These are phyloP conservation scores for Aureobasidium namibiae DNA, from an alignment of 2,329 filamentous ascomycete genomes.

Conservation along the genomic window DNA sequence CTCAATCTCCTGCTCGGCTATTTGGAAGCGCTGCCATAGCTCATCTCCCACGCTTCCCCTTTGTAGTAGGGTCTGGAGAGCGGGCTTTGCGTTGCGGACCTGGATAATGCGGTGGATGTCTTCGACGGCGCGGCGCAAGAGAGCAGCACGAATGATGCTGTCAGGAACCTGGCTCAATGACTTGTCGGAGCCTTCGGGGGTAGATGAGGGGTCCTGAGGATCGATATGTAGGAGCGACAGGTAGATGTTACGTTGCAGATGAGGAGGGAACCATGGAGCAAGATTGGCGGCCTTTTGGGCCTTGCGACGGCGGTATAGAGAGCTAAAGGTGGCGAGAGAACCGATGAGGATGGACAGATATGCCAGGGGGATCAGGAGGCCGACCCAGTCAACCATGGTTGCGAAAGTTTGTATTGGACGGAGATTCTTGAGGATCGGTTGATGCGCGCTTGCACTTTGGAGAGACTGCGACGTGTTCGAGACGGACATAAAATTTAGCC, in stretches of 20 bases:
- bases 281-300: constrained; percentile 70
- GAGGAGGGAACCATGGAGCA: constrained; percentile 87
- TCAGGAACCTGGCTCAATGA: constrained; percentile 61
- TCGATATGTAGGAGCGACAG: constrained; percentile 80
- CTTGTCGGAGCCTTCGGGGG: constrained; percentile 57
- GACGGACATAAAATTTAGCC: neutral
- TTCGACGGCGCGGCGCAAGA: constrained; percentile 81
- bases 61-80: constrained; percentile 73
- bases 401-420: constrained; percentile 19
- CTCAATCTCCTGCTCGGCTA: constrained; percentile 96
- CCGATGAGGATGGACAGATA: constrained; percentile 83
- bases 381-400: constrained; percentile 64
- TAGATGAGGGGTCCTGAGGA: constrained; percentile 29
- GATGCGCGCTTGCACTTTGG: neutral
- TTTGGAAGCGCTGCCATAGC: constrained; percentile 82
- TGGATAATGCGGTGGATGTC: constrained; percentile 89
- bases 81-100: constrained; percentile 80
- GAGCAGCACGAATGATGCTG: constrained; percentile 75
- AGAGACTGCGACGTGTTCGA: constrained; percentile 1
- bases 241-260: constrained; percentile 91
- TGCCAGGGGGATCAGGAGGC: constrained; percentile 76
- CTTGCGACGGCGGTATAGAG: constrained; percentile 88
- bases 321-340: constrained; percentile 85
- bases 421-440: neutral
- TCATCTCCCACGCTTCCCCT: constrained; percentile 92